Evolutionary conservation across 2,329 filamentous ascomycete genomes (phyloP).

Genomic region (Xylariomycetidae sp.): DNA sequence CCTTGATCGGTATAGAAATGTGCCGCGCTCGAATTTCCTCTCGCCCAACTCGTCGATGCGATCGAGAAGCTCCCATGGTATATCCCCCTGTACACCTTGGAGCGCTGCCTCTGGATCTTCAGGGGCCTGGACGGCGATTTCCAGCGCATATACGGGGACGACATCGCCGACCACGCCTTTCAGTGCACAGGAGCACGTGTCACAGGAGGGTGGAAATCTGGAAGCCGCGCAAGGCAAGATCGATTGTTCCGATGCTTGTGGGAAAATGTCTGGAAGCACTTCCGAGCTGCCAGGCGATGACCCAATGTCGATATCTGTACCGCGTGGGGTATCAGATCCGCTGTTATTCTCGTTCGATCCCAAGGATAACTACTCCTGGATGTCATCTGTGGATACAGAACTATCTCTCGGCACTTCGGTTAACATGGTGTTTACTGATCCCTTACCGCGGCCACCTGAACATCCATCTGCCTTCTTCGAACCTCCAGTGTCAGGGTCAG

Average conservation of each 20-base stretch:
- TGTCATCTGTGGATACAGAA: slow-evolving; percentile 26
- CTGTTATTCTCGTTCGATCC: slow-evolving; percentile 31
- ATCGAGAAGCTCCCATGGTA: slow-evolving; percentile 31
- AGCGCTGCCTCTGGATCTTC: slow-evolving; percentile 23
- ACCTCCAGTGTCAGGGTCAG: slow-evolving; percentile 20
- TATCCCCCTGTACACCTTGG: slow-evolving; percentile 44
- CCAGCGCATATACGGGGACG: slow-evolving; percentile 36
- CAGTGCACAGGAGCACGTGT: too few relatives aligned
- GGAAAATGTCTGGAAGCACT: slow-evolving; percentile 24
- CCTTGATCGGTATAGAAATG: slow-evolving; percentile 20
- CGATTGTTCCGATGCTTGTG: slow-evolving; percentile 20
- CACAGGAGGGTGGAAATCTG: too few relatives aligned
- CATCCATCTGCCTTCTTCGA: slow-evolving; percentile 15
- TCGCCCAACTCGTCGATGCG: slow-evolving; percentile 28
- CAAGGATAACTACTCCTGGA: slow-evolving; percentile 26
- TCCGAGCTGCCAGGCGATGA: slow-evolving; percentile 39
- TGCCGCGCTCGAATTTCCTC: slow-evolving; percentile 18
- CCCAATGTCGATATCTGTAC: slow-evolving; percentile 27
- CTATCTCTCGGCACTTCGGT: slow-evolving; percentile 29
- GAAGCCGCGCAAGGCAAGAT: slow-evolving; percentile 23
- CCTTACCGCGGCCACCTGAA: slow-evolving; percentile 12
- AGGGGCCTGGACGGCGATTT: slow-evolving; percentile 33
- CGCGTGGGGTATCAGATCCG: slow-evolving; percentile 28
- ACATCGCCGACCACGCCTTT: slow-evolving; percentile 39
- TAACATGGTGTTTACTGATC: slow-evolving; percentile 32